Conservation (phyloP, 371 early-diverging fungal genomes). For the Mucor irregularis region DNA sequence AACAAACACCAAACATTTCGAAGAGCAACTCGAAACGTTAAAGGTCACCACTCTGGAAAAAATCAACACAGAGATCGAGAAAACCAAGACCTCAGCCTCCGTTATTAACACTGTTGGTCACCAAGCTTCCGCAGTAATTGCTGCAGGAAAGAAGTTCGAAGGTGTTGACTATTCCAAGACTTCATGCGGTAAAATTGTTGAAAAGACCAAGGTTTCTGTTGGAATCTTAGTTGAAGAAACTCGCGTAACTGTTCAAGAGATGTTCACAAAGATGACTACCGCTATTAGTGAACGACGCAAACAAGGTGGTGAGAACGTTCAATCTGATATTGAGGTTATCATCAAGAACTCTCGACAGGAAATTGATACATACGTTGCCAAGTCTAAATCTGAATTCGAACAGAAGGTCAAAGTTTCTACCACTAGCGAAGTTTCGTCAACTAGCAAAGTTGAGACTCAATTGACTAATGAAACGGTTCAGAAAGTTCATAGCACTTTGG, state of each 20-base stretch:
- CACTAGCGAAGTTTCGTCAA: not conserved
- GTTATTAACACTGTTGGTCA: constrained; percentile 12
- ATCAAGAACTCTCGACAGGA: constrained; percentile 24
- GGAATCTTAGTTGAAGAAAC: constrained; percentile 28
- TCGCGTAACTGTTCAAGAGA: constrained; percentile 10
- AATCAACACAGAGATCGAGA: constrained; percentile 14
- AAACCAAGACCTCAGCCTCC: constrained; percentile 17
- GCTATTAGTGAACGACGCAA: constrained; percentile 28
- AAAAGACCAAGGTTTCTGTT: constrained; percentile 25
- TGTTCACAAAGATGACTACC: constrained; percentile 18
- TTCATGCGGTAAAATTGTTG: constrained; percentile 14
- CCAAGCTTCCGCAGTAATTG: constrained; percentile 15
- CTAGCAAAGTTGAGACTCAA: constrained; percentile 8
- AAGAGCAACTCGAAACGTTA: constrained; percentile 9
- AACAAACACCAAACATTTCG: not conserved
- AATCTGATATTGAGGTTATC: constrained; percentile 26
- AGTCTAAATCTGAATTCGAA: constrained; percentile 22
- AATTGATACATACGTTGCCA: constrained; percentile 13
- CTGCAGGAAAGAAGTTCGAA: constrained; percentile 29
- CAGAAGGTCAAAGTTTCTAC: constrained; percentile 12
- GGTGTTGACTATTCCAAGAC: constrained; percentile 24
- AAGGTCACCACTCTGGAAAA: constrained; percentile 13
- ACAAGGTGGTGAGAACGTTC: constrained; percentile 32
- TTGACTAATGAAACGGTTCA: constrained; percentile 22
- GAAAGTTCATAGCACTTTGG: constrained; percentile 26